Evolutionary conservation across 306 rosid species (phyloP), one percentile per base, ranked within the genome.

Genomic region (Biancaea sappan): DNA sequence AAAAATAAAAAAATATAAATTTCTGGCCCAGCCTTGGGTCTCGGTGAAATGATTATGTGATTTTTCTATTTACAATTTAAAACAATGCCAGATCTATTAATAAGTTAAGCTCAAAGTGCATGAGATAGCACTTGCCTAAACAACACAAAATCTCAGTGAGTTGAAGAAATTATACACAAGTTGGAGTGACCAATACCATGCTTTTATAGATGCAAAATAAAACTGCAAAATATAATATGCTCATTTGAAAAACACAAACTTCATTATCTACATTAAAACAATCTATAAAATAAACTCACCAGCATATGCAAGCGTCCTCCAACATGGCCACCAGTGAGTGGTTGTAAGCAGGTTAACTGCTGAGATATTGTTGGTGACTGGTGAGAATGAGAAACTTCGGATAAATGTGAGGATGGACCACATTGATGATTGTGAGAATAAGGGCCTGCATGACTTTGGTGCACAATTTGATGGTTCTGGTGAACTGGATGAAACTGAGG

Each of bases 261-360:
- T 24, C 60, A 79, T 46, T 13, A 65, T 31, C 47, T 24, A 50
- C 44, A 66, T 53, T 3, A 15, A 56, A 35, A 68, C 37, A 56
- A 77, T 58, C 31, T 47, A 53, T 54, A 28, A n/a, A 68, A 26
- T 61, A 56, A 57, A 71, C 93, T 84, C 81, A 94, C 98, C 95
- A 91, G 61, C 69, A 92, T 90, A 73, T 91, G 96, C 87, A 91
- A 37, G 79, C 95, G 95, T 46, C 96, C 96, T 59, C 96, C 98
- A 72, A 88, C 88, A 69, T 91, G 91, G 65, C 82, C 82, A 64
- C 88, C 90, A 4, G 94, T 29, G 47, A 88, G 85, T 35, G 90
- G 87, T 69, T 89, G 98, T 64, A 91, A 83, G 87, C 93, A 90
- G 82, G 80, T 83, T 63, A 94, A 84, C 80, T 91, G 96, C 78